phyloP scores from a whole-genome alignment of 257 asterid species.

The Nemophila menziesii region DNA sequence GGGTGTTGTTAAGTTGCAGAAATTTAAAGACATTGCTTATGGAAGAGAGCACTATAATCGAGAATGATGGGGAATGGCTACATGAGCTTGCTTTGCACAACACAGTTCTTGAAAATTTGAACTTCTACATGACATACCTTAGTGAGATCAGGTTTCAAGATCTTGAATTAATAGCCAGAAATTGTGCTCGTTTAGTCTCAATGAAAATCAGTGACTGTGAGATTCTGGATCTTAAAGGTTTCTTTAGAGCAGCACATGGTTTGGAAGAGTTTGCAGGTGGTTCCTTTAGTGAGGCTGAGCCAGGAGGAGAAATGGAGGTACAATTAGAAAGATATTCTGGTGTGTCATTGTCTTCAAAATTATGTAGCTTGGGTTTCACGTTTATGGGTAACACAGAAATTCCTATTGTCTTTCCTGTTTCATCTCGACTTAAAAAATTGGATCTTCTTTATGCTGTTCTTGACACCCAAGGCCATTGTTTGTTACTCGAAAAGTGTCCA shows the following conservation, averaged over 20 bases:
- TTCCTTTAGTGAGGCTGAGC: slow-evolving; percentile 27
- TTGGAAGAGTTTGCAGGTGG: slow-evolving; percentile 59
- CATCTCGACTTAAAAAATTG: slow-evolving; percentile 31
- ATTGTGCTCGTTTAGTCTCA: slow-evolving; percentile 31
- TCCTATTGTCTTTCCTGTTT: slow-evolving; percentile 42
- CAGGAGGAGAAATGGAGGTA: slow-evolving; percentile 18
- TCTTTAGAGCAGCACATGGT: slow-evolving; percentile 32
- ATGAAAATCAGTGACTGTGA: slow-evolving; percentile 45
- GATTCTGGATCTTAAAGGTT: slow-evolving; percentile 26
- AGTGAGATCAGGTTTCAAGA: slow-evolving; percentile 23
- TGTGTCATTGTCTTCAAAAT: slow-evolving; percentile 24
- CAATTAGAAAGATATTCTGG: slow-evolving; percentile 21
- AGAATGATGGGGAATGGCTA: slow-evolving; percentile 51
- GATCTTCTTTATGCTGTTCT: slow-evolving; percentile 46
- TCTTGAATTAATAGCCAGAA: slow-evolving; percentile 37
- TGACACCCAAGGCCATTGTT: slow-evolving; percentile 45
- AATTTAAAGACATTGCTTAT: slow-evolving; percentile 6
- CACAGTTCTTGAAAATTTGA: slow-evolving; percentile 33
- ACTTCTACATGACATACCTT: slow-evolving; percentile 42
- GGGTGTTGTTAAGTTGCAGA: background rate
- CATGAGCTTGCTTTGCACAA: slow-evolving; percentile 41
- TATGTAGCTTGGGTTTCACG: slow-evolving; percentile 38
- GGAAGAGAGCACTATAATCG: slow-evolving; percentile 41
- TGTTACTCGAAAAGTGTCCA: slow-evolving; percentile 33
- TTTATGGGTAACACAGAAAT: slow-evolving; percentile 32